Evolutionary conservation across 2,329 filamentous ascomycete species (phyloP).

Genomic region (Ophiocordyceps camponoti-floridani): DNA sequence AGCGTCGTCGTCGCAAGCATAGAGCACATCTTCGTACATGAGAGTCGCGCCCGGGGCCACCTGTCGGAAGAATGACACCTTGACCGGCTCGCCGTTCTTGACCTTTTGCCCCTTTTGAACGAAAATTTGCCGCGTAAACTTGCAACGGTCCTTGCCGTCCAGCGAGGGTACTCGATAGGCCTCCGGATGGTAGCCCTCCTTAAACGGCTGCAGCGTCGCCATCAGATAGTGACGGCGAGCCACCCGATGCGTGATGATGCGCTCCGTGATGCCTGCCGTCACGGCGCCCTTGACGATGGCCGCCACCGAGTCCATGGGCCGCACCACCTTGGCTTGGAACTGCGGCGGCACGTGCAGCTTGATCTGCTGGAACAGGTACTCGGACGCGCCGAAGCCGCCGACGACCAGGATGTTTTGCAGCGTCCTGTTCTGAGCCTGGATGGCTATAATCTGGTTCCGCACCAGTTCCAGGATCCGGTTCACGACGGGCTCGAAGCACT

Average conservation of each 20-base stretch:
- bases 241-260: conserved; percentile 90
- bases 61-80: conserved; percentile 96
- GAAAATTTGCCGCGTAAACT: conserved; percentile 96
- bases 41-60: conserved; percentile 91
- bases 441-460: conserved; percentile 95
- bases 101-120: conserved; percentile 97
- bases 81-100: conserved; percentile 97
- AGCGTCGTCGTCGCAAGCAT: conserved; percentile 93
- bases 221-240: conserved; percentile 96
- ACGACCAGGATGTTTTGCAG: conserved; percentile 95
- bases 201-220: conserved; percentile 96
- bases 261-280: conserved; percentile 92
- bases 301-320: conserved; percentile 96
- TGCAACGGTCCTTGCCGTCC: conserved; percentile 95
- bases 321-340: conserved; percentile 95
- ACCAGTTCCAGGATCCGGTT: conserved; percentile 94
- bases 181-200: conserved; percentile 95
- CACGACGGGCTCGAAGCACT: conserved; percentile 97
- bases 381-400: conserved; percentile 92
- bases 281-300: conserved; percentile 98
- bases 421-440: conserved; percentile 87
- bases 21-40: conserved; percentile 98
- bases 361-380: conserved; percentile 99
- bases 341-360: conserved; percentile 95
- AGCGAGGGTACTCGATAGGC: conserved; percentile 93